A percentile compares a stretch with the other conserved stretches of the same genome.
phyloP scores from a whole-genome alignment of 75 land plant genomes.

The Selaginella tamariscina region DNA sequence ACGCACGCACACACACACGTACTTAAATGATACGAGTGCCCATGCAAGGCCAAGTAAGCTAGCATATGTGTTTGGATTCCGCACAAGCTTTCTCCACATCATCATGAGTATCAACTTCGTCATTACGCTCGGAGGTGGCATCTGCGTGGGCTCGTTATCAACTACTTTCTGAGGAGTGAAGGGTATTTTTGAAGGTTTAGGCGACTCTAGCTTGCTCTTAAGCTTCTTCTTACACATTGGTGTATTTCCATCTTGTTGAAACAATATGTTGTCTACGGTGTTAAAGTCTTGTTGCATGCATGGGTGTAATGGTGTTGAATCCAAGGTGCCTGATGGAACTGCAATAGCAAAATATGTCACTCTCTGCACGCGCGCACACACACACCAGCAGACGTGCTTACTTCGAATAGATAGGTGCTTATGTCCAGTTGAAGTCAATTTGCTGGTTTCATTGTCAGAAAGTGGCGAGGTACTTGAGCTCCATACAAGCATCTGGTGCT shows the following conservation, averaged over 20 bases:
- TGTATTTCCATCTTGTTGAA: not conserved
- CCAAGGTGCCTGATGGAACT: not conserved
- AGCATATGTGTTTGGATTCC: conserved; percentile 31
- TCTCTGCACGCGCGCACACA: too few species aligned
- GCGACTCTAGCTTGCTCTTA: not conserved
- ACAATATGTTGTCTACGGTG: not conserved
- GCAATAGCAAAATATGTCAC: not conserved
- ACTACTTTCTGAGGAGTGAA: not conserved
- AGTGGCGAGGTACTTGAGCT: conserved; percentile 4
- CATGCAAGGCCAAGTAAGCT: conserved; percentile 25
- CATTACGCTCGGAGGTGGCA: conserved; percentile 13
- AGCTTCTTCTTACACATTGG: not conserved
- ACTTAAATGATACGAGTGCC: conserved; percentile 29
- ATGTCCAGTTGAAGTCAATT: not conserved
- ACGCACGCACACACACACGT: not conserved
- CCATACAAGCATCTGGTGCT: conserved; percentile 3
- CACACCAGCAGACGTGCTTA: not conserved
- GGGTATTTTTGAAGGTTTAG: not conserved
- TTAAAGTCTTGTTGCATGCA: not conserved
- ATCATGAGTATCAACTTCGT: conserved; percentile 17
- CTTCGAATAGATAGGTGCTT: not conserved
- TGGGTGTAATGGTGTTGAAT: not conserved
- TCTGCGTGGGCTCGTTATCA: not conserved
- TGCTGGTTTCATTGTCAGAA: not conserved
- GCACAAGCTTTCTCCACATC: conserved; percentile 23